phyloP scores from a whole-genome alignment of 2,329 filamentous ascomycete genomes.

The Leptographium lundbergii region DNA sequence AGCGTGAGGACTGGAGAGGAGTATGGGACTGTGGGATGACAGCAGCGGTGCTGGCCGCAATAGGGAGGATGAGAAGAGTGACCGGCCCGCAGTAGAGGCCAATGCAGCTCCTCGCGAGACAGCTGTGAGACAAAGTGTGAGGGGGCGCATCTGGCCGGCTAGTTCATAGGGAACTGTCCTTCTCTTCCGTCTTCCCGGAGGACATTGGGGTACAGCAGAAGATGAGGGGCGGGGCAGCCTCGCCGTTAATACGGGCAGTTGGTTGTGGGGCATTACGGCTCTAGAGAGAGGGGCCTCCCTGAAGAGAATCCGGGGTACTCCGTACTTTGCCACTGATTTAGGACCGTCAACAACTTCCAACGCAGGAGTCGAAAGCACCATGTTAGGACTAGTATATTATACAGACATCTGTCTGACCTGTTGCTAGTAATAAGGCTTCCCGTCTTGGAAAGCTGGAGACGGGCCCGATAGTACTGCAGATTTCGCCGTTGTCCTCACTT shows the following conservation, averaged over 20 bases:
- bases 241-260: neutral
- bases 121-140: neutral
- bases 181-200: neutral
- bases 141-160: neutral
- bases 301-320: neutral
- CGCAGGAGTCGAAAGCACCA: neutral
- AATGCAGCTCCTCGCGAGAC: neutral
- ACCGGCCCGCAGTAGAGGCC: neutral
- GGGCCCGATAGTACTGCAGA: neutral
- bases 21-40: neutral
- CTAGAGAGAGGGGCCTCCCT: neutral
- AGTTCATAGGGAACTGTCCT: neutral
- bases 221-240: neutral
- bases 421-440: neutral
- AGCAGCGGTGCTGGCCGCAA: neutral
- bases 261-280: neutral
- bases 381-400: neutral
- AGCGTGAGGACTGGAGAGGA: neutral
- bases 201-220: neutral
- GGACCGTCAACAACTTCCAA: neutral
- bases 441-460: neutral
- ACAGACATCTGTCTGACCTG: neutral
- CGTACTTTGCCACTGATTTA: neutral
- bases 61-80: neutral
- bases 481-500: neutral